These are phyloP conservation scores for Hevea brasiliensis DNA, from an alignment of 345 rosid genomes.

Conservation along the genomic window DNA sequence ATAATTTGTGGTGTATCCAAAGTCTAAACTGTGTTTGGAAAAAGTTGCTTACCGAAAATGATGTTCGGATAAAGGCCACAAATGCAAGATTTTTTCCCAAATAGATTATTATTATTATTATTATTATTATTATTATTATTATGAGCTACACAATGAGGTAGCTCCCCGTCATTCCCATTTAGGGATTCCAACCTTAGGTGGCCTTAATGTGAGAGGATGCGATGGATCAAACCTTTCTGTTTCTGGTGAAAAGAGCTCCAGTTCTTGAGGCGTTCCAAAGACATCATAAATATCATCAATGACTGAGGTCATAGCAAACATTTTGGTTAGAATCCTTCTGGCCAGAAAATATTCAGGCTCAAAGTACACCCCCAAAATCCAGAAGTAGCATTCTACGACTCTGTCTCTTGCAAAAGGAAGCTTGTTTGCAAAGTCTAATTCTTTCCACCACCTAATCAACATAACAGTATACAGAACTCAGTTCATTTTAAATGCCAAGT, in stretches of 20 bases:
- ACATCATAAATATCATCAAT: slow-evolving; percentile 22
- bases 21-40: too few species aligned
- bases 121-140: too few species aligned
- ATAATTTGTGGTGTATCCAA: background rate
- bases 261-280: slow-evolving; percentile 36
- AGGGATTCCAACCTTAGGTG: too few species aligned
- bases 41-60: too few species aligned
- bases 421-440: slow-evolving; percentile 19
- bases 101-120: too few species aligned
- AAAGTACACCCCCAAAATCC: slow-evolving; percentile 22
- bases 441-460: slow-evolving; percentile 31
- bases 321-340: slow-evolving; percentile 26
- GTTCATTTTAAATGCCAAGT: too few species aligned
- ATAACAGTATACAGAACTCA: background rate
- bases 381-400: slow-evolving; percentile 24
- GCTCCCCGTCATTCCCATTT: too few species aligned
- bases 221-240: slow-evolving; percentile 24
- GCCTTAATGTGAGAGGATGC: too few species aligned
- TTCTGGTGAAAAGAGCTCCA: slow-evolving; percentile 25
- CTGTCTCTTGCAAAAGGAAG: slow-evolving; percentile 35
- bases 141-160: too few species aligned
- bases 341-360: slow-evolving; percentile 24
- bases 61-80: too few species aligned
- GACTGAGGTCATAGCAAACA: slow-evolving; percentile 13
- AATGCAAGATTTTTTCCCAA: too few species aligned